Evolutionary conservation across 2,329 filamentous ascomycete species (phyloP).

Genomic region (Penicillium aurantiogriseum): DNA sequence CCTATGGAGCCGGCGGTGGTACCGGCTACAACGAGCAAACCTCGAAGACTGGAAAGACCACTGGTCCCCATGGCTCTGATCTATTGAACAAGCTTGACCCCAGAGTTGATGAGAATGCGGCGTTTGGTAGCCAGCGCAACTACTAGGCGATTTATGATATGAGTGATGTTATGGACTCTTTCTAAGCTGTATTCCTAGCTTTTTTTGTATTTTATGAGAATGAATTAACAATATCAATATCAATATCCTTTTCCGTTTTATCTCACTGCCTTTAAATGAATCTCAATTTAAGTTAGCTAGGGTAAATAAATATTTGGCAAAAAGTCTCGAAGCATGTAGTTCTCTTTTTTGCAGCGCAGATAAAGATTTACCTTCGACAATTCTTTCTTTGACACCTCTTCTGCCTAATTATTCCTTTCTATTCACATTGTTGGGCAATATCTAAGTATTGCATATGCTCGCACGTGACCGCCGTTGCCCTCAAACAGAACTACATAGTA

Average conservation of each 20-base stretch:
- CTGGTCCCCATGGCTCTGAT: conserved; percentile 47
- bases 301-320: not conserved
- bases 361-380: not conserved
- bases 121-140: conserved; percentile 12
- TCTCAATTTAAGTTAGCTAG: not conserved
- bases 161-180: not conserved
- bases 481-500: not conserved
- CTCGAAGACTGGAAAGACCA: conserved; percentile 7
- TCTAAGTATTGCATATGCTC: not conserved
- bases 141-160: conserved; percentile 7
- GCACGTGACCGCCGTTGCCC: not conserved
- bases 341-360: not conserved
- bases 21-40: conserved; percentile 16
- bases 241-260: not conserved
- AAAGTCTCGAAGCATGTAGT: not conserved
- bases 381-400: not conserved
- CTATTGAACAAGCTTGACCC: conserved; percentile 45
- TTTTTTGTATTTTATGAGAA: not conserved
- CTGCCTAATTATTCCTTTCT: not conserved
- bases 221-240: not conserved
- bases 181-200: not conserved
- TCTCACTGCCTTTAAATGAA: not conserved
- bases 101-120: conserved; percentile 12
- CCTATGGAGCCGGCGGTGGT: conserved; percentile 7
- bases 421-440: no score